Evolutionary conservation across 1,139 yeast species (phyloP).

Genomic region (Schwanniomyces etchellsii): DNA sequence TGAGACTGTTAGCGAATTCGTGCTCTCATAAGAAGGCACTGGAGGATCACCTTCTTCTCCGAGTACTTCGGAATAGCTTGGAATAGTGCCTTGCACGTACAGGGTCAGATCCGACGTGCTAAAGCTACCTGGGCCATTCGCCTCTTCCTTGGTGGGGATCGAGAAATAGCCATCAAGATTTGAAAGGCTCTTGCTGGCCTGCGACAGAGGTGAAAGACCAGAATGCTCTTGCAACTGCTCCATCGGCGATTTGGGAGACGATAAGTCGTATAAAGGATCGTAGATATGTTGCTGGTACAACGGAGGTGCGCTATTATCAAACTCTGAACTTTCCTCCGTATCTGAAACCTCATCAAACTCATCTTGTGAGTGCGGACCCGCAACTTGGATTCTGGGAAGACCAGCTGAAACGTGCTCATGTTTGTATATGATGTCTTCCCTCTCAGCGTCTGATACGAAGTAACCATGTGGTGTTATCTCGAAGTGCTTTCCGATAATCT

Average conservation of each 20-base stretch:
- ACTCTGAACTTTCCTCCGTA: slow-evolving; percentile 9
- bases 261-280: slow-evolving; percentile 33
- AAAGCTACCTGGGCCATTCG: no score
- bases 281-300: slow-evolving; percentile 32
- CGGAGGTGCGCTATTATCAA: slow-evolving; percentile 37
- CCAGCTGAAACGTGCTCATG: slow-evolving; percentile 12
- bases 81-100: no score
- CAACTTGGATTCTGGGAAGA: background rate
- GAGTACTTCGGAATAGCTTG: no score
- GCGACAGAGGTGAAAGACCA: background rate
- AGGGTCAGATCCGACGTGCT: no score
- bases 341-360: slow-evolving; percentile 10
- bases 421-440: slow-evolving; percentile 33
- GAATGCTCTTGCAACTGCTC: slow-evolving; percentile 27
- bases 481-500: slow-evolving; percentile 46
- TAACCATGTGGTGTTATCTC: slow-evolving; percentile 48
- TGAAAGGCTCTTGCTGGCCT: background rate
- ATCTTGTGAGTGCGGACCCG: no score
- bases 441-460: slow-evolving; percentile 31
- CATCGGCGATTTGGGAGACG: slow-evolving; percentile 31
- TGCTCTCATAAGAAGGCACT: no score
- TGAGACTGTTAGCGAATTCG: no score
- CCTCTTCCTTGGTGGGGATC: no score
- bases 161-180: slow-evolving; percentile 25
- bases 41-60: no score